Conservation (phyloP, 2,329 filamentous ascomycete species). For the Penicillium sp. region DNA sequence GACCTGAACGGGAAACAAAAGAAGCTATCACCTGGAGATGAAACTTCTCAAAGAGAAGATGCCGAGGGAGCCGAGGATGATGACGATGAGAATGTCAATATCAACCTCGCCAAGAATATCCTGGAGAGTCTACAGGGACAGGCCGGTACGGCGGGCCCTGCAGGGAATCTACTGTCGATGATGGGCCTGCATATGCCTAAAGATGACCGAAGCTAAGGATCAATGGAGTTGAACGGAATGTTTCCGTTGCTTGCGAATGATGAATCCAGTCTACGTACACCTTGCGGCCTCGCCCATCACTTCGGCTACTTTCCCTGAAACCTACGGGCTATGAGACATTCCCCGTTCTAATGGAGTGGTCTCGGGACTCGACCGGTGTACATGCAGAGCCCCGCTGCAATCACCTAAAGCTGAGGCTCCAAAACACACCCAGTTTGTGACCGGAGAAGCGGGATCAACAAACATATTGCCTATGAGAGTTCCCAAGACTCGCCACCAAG, state of each 20-base stretch:
- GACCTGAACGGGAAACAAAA: conserved; percentile 35
- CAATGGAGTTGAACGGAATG: neutral
- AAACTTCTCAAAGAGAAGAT: conserved; percentile 28
- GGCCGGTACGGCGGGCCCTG: conserved; percentile 79
- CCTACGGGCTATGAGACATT: neutral
- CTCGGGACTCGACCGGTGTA: neutral
- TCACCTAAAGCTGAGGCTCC: neutral
- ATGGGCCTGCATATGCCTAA: conserved; percentile 81
- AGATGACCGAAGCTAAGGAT: conserved; percentile 57
- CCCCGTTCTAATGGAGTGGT: neutral
- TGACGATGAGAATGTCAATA: conserved; percentile 71
- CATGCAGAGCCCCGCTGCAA: neutral
- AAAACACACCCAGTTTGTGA: neutral
- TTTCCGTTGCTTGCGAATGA: neutral
- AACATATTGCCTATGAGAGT: neutral
- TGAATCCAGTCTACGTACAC: neutral
- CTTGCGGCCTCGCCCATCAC: neutral
- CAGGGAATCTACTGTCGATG: conserved; percentile 80
- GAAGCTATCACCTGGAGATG: conserved; percentile 15
- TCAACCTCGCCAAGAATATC: conserved; percentile 85
- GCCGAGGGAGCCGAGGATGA: conserved; percentile 23
- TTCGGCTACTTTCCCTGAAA: neutral
- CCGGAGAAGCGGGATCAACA: neutral
- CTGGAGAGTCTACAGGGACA: conserved; percentile 92
- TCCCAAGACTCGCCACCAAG: neutral